Evolutionary conservation across 345 rosid genomes (phyloP), one percentile per base, ranked within the genome.

Genomic region (Citrus unshiu): DNA sequence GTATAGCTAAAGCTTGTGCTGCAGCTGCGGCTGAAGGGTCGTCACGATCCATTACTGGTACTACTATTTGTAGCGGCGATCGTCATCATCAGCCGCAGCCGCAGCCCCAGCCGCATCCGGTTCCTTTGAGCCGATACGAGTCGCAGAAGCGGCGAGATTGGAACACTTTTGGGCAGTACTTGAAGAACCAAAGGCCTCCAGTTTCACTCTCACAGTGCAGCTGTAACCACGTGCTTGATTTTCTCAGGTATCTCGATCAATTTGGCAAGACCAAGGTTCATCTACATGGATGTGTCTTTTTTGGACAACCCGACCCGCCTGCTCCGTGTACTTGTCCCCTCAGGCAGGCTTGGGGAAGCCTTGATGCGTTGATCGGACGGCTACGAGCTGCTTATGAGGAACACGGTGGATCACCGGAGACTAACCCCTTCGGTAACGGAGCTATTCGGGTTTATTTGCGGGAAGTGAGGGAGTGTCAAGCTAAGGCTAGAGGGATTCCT

Each of bases 341-440:
- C 3, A 79, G 88, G 78, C 98, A 93, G 83, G 98, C 98, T 6
- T 92, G 98, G 98, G 98, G 98, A 18, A 92, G 96, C 83, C 92
- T 93, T 18, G 98, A 93, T 74, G 96, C 98, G 10, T 87, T 93
- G 84, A 89, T 93, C 84, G 96, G 96, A 78, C 90, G 96, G 46
- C 88, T 93, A 4, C 40, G 98, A 86, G 98, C 96, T 49, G 96
- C 98, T 65, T 93, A 87, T 51, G 98, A 93, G 80, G 98, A 91
- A 73, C 87, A 93, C 13, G 90, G 93, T 12, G 93, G 93, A 18
- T 86, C 91, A 43, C 83, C 92, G 4, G 93, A 90, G 82, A 85
- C 78, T 5, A 91, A 91, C 87, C 97, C 95, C 19, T 93, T 93
- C 35, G 98, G 95, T 10, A 91, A 92, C 68, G 97, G 92, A 76